phyloP scores from a whole-genome alignment of 176 grass and related monocot genomes.

The Puccinellia tenuiflora region DNA sequence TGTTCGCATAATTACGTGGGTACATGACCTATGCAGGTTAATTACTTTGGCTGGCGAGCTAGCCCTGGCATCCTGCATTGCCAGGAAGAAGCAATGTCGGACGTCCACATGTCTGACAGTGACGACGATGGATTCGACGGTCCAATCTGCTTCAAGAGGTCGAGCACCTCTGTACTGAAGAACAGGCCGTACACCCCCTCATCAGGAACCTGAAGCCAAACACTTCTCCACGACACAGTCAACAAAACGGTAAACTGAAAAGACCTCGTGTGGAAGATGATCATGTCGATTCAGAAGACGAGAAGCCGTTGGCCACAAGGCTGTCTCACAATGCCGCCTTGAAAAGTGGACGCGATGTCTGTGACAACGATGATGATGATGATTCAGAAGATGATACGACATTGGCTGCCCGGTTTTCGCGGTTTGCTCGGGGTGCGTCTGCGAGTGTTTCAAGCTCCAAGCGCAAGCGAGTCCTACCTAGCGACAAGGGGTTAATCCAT shows the following conservation, averaged over 20 bases:
- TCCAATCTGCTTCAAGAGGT: conserved; percentile 35
- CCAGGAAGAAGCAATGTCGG: conserved; percentile 28
- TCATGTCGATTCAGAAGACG: conserved; percentile 45
- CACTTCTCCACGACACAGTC: conserved; percentile 6
- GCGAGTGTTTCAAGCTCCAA: not conserved
- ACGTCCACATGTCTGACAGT: conserved; percentile 18
- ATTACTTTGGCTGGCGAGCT: no score
- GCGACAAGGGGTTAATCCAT: conserved; percentile 17
- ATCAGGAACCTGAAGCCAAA: not conserved
- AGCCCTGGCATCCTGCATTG: no score
- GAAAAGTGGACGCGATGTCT: conserved; percentile 10
- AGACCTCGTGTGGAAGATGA: conserved; percentile 26
- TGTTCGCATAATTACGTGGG: no score
- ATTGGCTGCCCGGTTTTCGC: conserved; percentile 48
- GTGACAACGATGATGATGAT: conserved; percentile 51
- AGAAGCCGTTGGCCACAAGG: conserved; percentile 47
- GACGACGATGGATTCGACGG: not conserved
- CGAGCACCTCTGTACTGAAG: conserved; percentile 12
- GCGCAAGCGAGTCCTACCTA: not conserved
- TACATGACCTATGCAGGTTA: no score
- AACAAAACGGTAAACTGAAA: conserved; percentile 18
- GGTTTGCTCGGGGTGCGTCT: conserved; percentile 2
- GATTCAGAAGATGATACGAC: conserved; percentile 92
- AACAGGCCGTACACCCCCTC: conserved; percentile 17
- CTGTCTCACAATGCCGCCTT: not conserved